A percentile compares a stretch with the other conserved stretches of the same genome.
These are phyloP conservation scores for Boletus tomentosulus DNA, from an alignment of 768 basidiomycete genomes.

Conservation along the genomic window DNA sequence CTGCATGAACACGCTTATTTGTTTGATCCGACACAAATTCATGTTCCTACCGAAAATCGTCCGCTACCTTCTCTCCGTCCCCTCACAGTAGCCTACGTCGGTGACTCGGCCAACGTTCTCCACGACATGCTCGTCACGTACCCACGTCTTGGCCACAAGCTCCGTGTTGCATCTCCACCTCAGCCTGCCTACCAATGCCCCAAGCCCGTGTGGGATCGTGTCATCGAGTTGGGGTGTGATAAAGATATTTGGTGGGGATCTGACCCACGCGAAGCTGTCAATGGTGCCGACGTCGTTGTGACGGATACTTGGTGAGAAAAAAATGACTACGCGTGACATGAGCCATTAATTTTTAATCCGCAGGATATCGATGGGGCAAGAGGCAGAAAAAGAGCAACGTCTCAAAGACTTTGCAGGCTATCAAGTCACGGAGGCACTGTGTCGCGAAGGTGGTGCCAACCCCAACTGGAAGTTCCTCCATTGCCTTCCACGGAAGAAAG, in stretches of 20 bases:
- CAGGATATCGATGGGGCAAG: conserved; percentile 99
- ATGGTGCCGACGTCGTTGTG: conserved; percentile 88
- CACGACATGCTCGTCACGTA: conserved; percentile 97
- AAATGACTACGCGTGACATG: neutral
- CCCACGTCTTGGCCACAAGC: conserved; percentile 83
- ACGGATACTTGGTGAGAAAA: conserved; percentile 88
- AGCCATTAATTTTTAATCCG: neutral
- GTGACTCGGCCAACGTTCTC: conserved; percentile 91
- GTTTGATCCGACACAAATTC: conserved; percentile 36
- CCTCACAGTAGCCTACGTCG: conserved; percentile 88
- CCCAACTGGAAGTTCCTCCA: conserved; percentile 93
- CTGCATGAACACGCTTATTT: conserved; percentile 70
- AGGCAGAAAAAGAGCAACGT: conserved; percentile 86
- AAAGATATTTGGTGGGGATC: conserved; percentile 67
- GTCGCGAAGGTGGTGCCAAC: conserved; percentile 75
- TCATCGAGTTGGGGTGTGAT: conserved; percentile 71
- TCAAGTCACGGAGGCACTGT: conserved; percentile 89
- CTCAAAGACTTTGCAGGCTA: conserved; percentile 86
- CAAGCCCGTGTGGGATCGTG: conserved; percentile 72
- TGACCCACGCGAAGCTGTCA: conserved; percentile 83
- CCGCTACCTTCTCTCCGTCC: conserved; percentile 58
- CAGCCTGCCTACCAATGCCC: conserved; percentile 62
- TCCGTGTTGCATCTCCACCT: conserved; percentile 80
- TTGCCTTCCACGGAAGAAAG: conserved; percentile 86
- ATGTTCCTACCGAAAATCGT: conserved; percentile 16